Percentiles rank a stretch among this genome's conserved stretches.
Conservation (phyloP, 2,329 filamentous ascomycete species). For the Graphilbum ipis-grandicollis region DNA sequence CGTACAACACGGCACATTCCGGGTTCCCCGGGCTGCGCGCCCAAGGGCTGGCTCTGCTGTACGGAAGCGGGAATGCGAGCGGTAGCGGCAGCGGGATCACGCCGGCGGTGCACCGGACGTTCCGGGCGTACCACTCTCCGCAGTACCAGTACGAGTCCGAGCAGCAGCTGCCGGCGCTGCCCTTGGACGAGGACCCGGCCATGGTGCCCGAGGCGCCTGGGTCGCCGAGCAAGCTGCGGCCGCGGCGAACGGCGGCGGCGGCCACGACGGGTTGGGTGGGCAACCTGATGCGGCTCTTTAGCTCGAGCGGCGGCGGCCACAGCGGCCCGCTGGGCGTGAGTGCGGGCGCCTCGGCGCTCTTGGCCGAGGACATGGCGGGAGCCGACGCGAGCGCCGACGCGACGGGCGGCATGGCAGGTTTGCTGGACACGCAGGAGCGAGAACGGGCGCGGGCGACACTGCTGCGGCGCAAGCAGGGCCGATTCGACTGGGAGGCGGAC, state of each 20-base stretch:
- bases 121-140: constrained; percentile 1
- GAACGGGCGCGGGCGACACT: constrained; percentile 19
- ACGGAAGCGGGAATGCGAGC: constrained; percentile 4
- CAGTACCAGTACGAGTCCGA: neutral
- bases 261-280: constrained; percentile 42
- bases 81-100: too few species aligned
- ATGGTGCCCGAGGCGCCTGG: constrained; percentile 18
- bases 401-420: neutral
- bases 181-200: constrained; percentile 12
- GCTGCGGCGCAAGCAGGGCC: constrained; percentile 35
- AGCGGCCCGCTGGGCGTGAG: too few species aligned
- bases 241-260: constrained; percentile 16
- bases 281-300: constrained; percentile 47
- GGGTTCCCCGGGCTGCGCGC: constrained; percentile 33
- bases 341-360: too few species aligned
- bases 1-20: constrained; percentile 25
- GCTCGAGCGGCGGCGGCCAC: constrained; percentile 15
- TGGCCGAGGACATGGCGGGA: too few species aligned
- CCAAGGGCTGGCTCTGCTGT: constrained; percentile 31
- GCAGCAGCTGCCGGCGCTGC: neutral
- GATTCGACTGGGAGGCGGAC: constrained; percentile 32
- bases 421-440: neutral
- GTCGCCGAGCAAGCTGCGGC: constrained; percentile 40
- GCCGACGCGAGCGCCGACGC: too few species aligned
- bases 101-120: constrained; percentile 1